These are phyloP conservation scores for Lichtheimia hyalospora DNA, from an alignment of 371 early-diverging fungal species.

Conservation along the genomic window DNA sequence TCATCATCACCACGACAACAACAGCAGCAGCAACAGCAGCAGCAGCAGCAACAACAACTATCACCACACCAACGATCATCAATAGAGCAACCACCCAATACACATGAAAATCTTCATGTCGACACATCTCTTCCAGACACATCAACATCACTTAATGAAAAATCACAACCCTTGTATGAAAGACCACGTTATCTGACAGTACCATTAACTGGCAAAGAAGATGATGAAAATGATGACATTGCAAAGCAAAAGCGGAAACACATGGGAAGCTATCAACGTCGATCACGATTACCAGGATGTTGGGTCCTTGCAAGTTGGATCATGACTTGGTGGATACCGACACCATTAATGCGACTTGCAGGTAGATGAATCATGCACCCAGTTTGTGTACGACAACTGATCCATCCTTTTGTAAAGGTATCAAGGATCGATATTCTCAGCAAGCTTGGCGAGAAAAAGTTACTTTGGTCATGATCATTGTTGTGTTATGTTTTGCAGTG, in stretches of 20 bases:
- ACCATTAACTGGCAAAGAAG: neutral
- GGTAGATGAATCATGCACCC: constrained; percentile 5
- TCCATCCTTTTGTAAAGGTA: constrained; percentile 16
- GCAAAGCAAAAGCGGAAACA: neutral
- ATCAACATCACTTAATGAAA: neutral
- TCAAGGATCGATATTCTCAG: constrained; percentile 62
- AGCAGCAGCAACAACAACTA: neutral
- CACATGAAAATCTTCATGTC: neutral
- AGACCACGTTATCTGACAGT: constrained; percentile 3
- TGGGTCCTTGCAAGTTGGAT: constrained; percentile 42
- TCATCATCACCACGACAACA: neutral
- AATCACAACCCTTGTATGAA: neutral
- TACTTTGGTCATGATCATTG: constrained; percentile 73
- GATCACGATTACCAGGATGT: constrained; percentile 12
- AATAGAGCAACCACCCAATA: neutral
- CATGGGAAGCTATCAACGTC: constrained; percentile 1
- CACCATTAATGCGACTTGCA: constrained; percentile 28
- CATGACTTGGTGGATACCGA: constrained; percentile 46
- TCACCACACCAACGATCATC: neutral
- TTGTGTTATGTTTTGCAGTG: constrained; percentile 59
- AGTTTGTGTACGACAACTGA: too few relatives aligned
- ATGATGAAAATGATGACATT: constrained; percentile 2
- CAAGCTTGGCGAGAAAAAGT: constrained; percentile 96
- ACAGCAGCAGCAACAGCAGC: neutral
- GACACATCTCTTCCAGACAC: neutral